A percentile compares a stretch with the other conserved stretches of the same genome.
phyloP scores from a whole-genome alignment of 495 filamentous ascomycete species.

The Hyaloscypha finlandica region DNA sequence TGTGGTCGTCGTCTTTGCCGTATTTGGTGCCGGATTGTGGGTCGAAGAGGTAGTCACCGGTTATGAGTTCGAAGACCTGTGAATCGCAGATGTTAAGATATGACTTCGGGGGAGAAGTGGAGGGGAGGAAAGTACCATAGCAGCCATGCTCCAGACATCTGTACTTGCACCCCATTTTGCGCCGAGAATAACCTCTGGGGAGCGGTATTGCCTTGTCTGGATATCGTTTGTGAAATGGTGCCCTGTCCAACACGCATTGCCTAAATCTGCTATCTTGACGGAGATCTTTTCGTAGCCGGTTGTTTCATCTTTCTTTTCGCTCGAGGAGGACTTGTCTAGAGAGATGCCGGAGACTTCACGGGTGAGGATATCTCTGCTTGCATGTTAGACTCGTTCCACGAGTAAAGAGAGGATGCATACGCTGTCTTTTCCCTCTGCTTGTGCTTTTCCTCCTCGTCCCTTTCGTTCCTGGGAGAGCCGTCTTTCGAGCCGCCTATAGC shows the following conservation, averaged over 20 bases:
- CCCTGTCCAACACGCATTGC: constrained; percentile 97
- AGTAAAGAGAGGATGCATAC: constrained; percentile 54
- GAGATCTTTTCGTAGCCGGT: constrained; percentile 76
- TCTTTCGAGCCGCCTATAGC: constrained; percentile 53
- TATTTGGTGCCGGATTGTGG: constrained; percentile 99
- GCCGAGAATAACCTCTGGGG: constrained; percentile 94
- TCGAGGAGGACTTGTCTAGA: constrained; percentile 66
- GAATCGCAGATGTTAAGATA: no score
- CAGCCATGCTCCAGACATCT: constrained; percentile 99
- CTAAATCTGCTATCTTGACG: constrained; percentile 98
- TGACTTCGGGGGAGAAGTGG: neutral
- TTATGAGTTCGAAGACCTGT: constrained; percentile 96
- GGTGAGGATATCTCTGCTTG: constrained; percentile 76
- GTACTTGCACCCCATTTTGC: constrained; percentile 98
- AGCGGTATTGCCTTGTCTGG: constrained; percentile 95
- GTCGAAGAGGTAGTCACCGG: constrained; percentile 98
- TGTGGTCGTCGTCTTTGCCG: constrained; percentile 99
- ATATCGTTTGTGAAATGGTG: constrained; percentile 99
- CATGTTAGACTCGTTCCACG: constrained; percentile 13
- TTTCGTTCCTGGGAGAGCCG: constrained; percentile 41
- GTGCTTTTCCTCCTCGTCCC: constrained; percentile 65
- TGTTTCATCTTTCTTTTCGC: constrained; percentile 54
- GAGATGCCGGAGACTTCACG: constrained; percentile 95
- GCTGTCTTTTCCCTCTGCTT: constrained; percentile 92
- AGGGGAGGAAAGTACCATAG: constrained; percentile 69